These are phyloP conservation scores for Bolboschoenoplectus hybrid DNA, from an alignment of 202 grass and related monocot genomes.

Conservation along the genomic window DNA sequence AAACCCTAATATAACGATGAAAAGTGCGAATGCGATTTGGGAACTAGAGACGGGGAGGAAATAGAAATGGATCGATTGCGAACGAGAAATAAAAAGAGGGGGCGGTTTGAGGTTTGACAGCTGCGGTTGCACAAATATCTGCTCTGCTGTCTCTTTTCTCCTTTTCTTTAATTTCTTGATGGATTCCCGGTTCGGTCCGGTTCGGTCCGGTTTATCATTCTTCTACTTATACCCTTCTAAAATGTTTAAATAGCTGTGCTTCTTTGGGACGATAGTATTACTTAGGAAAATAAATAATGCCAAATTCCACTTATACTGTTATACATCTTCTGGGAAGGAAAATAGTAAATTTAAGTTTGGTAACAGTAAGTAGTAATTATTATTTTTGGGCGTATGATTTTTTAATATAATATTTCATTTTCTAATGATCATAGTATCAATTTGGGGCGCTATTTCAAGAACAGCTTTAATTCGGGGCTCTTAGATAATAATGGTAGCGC, in stretches of 20 bases:
- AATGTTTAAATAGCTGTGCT: not conserved
- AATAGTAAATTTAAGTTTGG: not conserved
- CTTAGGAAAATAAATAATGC: not conserved
- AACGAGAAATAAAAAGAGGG: not conserved
- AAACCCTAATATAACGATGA: constrained; percentile 16
- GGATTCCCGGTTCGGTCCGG: not conserved
- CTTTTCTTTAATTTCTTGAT: not conserved
- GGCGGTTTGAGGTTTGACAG: constrained; percentile 10
- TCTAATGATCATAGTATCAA: not conserved
- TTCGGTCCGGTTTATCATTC: not conserved
- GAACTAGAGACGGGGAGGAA: not conserved
- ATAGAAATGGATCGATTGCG: not conserved
- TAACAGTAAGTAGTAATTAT: no score
- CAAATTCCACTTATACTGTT: not conserved
- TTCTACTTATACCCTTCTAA: not conserved
- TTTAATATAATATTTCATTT: no score
- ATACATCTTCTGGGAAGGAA: not conserved
- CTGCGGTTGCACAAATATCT: constrained; percentile 24
- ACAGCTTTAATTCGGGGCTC: not conserved
- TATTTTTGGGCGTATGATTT: no score
- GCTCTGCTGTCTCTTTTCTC: not conserved
- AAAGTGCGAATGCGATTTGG: not conserved
- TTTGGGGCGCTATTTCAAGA: not conserved
- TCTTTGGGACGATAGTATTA: no score
- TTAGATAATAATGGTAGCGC: not conserved